These are phyloP conservation scores for Ceratobasidium sp. DNA, from an alignment of 1,284 basidiomycete species.

Conservation along the genomic window DNA sequence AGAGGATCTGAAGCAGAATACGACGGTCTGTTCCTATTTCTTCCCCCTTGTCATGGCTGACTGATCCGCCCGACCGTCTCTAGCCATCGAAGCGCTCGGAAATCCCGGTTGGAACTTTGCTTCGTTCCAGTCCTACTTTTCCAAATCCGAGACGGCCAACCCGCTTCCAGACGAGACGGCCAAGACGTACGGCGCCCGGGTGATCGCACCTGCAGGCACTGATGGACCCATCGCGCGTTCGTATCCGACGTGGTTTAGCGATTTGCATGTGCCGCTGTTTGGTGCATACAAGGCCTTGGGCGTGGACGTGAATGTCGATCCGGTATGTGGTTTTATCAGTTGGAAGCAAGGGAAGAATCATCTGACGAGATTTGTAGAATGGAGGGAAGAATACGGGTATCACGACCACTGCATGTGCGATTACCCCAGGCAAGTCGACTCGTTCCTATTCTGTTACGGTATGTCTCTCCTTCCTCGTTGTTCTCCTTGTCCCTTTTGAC, in stretches of 20 bases:
- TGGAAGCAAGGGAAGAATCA: neutral
- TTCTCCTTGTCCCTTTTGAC: neutral
- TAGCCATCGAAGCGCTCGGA: conserved; percentile 37
- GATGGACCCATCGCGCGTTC: conserved; percentile 29
- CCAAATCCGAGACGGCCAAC: conserved; percentile 25
- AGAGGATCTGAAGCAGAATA: conserved; percentile 35
- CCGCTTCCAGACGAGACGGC: conserved; percentile 25
- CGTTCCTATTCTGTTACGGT: conserved; percentile 33
- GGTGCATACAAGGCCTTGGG: conserved; percentile 31
- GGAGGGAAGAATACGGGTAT: conserved; percentile 24
- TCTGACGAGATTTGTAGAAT: neutral
- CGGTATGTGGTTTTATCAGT: neutral
- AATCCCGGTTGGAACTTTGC: conserved; percentile 38
- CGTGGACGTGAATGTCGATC: conserved; percentile 33
- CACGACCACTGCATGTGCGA: conserved; percentile 22
- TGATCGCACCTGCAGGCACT: conserved; percentile 23
- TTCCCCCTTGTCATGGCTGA: no score
- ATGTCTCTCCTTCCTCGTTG: neutral
- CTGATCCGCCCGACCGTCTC: neutral
- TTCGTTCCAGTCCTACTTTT: conserved; percentile 25
- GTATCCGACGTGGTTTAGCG: conserved; percentile 30
- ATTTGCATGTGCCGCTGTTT: conserved; percentile 27
- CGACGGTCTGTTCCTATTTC: conserved; percentile 14
- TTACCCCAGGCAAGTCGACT: conserved; percentile 29
- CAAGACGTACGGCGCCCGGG: conserved; percentile 9